Base-by-base conservation (phyloP, 768 basidiomycete genomes). In the Podaxis sp. region DNA sequence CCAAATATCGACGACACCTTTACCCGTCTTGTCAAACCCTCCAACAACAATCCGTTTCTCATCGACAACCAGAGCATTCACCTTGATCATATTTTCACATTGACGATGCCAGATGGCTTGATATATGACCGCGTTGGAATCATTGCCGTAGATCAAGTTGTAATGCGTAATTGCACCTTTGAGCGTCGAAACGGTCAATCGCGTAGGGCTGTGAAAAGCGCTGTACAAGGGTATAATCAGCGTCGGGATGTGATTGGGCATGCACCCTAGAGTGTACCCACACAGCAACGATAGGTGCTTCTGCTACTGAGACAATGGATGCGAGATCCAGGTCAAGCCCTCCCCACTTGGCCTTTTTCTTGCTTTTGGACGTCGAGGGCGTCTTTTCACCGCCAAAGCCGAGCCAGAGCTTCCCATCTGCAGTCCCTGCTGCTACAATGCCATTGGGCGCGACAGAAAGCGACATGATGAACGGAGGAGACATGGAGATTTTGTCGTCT, bases 271-370 rank as follows among this genome's bases (percentile, higher is more conserved):
- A 52, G 26, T 56, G 40, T 42, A 59, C 86, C 59, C 71, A 92
- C 92, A 90, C 65, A 9, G 84, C 84, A 51, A 90, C 89, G 30
- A 94, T 76, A 24, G 92, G 92, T 0, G 92, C 92, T 63, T 89
- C 84, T 1, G 87, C 88, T 17, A 87, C 78, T 61, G 86, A 82
- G 48, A 75, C 65, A 30, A 82, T 68, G 46, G 80, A 54, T 22
- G 81, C 80, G 49, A 79, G 79, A 0, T 82, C 78, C 26, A 70
- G 72, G 53, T 79, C 77, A 24, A 93, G 74, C 2, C 93, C 92
- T 64, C 86, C 84, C 92, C 93, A 94, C 68, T 84, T 89, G 63
- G 85, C 83, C 39, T 77, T 77, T 63, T 82, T 85, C 74, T 85
- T 87, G 69, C 80, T 79, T 64, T 71, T 63, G 61, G 64, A 6